Conservation (phyloP, 257 asterid genomes). For the Solanum clarkiae region DNA sequence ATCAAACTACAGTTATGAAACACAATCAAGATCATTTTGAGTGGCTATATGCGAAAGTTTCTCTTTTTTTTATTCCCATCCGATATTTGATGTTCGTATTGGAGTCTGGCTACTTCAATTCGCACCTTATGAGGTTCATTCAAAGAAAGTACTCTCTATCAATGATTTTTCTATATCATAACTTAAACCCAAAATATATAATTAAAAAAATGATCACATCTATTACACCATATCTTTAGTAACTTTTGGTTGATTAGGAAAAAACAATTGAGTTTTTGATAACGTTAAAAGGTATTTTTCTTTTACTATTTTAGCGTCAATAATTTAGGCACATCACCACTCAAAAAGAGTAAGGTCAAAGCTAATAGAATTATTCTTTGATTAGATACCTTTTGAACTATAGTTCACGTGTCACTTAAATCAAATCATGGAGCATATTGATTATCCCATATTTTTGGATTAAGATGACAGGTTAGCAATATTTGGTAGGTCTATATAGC, state of each 20-base stretch:
- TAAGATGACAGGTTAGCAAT: not conserved
- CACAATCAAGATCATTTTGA: too few relatives aligned
- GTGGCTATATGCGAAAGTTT: too few relatives aligned
- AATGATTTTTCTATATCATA: too few relatives aligned
- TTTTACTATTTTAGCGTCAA: not conserved
- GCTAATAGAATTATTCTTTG: not conserved
- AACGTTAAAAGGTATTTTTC: not conserved
- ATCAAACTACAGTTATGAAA: too few relatives aligned
- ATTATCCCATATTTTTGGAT: not conserved
- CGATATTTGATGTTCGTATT: too few relatives aligned
- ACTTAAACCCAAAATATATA: too few relatives aligned
- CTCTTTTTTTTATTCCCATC: too few relatives aligned
- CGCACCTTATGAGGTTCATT: fast-evolving
- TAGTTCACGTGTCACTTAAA: slow-evolving; percentile 20
- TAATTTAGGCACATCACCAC: not conserved
- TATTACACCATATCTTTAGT: too few relatives aligned
- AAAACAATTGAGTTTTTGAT: not conserved
- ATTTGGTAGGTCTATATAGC: slow-evolving; percentile 15
- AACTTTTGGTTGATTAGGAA: not conserved
- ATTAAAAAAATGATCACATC: too few relatives aligned
- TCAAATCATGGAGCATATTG: not conserved
- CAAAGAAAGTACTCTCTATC: too few relatives aligned
- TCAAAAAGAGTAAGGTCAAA: not conserved
- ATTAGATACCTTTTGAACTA: not conserved
- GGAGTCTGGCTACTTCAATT: too few relatives aligned